Base-by-base conservation (phyloP, 177 flowering plant genomes). In the Vitis hybrid region DNA sequence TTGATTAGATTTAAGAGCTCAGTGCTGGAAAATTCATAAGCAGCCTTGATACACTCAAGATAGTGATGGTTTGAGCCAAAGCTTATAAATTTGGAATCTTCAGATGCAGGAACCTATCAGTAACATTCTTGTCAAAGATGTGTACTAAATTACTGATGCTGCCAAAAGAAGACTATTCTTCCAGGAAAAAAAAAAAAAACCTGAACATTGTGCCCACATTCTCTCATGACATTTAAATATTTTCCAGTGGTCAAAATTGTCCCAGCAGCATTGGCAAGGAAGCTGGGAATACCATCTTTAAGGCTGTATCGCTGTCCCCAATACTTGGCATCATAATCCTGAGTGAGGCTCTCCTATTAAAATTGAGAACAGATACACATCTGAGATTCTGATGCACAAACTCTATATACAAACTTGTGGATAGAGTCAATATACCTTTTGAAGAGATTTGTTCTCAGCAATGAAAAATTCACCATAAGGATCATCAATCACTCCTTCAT, bases 401-500 rank as follows among this genome's bases (percentile, higher is more conserved):
- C 45, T 39, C 45, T 39, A 39, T 7, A 39, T 39, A 39, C 0
- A 39, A 39, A 19, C 30, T 59, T 17, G n/a, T 9, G 21, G 56
- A 59, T 1, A 13, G 12, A 23, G 15, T 32, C 39, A 65, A 52
- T 62, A 70, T 86, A 96, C 99, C 97, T 96, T 96, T 69, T 86
- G 88, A 67, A 96, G 89, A 66, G 86, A 83, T 82, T 86, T 90
- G 80, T 92, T 88, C 82, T 96, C 99, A 50, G 90, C 89, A 78
- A 96, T 93, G 76, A 96, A 96, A 79, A 96, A 93, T 81, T 96
- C 99, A 39, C 91, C 90, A 67, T 92, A 91, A 54, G 98, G 97
- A 83, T 96, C 99, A 80, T 93, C 95, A 70, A 96, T 93, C 50
- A 93, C 92, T 67, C 99, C 99, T 80, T 96, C 99, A 77, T 96